Conservation (phyloP, 1,139 yeast genomes). For the Nakaseomyces glabratus region DNA sequence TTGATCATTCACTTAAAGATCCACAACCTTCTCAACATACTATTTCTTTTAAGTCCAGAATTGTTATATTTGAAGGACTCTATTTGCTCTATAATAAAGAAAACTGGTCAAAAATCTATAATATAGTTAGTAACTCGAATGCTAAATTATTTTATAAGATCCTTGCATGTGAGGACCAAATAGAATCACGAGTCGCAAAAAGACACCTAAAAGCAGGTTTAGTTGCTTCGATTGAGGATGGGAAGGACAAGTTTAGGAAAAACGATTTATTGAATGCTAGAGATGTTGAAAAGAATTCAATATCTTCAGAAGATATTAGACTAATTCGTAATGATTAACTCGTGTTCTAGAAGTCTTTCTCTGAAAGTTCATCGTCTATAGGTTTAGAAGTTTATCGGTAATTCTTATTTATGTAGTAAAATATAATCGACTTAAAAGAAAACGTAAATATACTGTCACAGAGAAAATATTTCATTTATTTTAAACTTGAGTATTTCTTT, state of each 20-base stretch:
- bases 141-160: conserved; percentile 28
- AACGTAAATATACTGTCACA: no score
- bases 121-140: conserved; percentile 16
- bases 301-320: conserved; percentile 31
- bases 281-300: conserved; percentile 41
- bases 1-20: conserved; percentile 62
- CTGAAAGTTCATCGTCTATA: no score
- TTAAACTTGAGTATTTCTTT: no score
- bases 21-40: conserved; percentile 44
- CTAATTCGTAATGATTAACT: conserved; percentile 28
- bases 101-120: conserved; percentile 42
- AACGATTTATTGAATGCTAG: conserved; percentile 67
- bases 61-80: conserved; percentile 55
- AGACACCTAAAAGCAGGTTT: conserved; percentile 71
- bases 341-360: no score
- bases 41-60: conserved; percentile 36
- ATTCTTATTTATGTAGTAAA: no score
- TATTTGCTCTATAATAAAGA: conserved; percentile 45
- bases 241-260: conserved; percentile 49
- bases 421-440: no score
- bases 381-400: no score
- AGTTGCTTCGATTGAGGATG: conserved; percentile 46
- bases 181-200: conserved; percentile 51
- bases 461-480: no score
- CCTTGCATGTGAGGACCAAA: conserved; percentile 38